phyloP scores from a whole-genome alignment of 257 asterid genomes.

The Fraxinus cuspidata region DNA sequence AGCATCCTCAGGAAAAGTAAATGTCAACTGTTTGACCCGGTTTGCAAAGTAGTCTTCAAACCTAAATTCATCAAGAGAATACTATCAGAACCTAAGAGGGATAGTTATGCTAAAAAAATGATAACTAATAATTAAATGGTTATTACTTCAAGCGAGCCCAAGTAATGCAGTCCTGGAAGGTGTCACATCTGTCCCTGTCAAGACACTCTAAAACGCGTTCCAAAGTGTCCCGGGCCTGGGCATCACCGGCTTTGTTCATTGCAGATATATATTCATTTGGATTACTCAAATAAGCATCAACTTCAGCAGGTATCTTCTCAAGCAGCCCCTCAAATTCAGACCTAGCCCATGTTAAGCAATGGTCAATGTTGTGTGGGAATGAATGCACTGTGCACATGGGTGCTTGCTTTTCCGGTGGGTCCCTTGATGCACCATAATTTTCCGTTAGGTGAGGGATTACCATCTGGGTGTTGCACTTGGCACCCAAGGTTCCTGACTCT shows the following conservation, averaged over 20 bases:
- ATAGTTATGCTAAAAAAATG: not conserved
- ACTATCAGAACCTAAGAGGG: not conserved
- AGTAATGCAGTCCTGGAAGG: constrained; percentile 46
- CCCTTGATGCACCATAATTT: constrained; percentile 52
- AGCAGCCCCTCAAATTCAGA: constrained; percentile 53
- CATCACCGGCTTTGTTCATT: constrained; percentile 50
- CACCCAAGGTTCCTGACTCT: constrained; percentile 52
- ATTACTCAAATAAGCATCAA: constrained; percentile 35
- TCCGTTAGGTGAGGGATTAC: constrained; percentile 50
- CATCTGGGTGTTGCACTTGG: constrained; percentile 56
- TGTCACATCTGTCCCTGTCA: constrained; percentile 40
- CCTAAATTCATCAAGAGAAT: constrained; percentile 28
- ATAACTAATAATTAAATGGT: not conserved
- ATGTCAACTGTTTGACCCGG: constrained; percentile 45
- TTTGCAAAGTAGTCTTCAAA: constrained; percentile 46
- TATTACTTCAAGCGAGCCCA: constrained; percentile 50
- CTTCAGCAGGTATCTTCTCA: constrained; percentile 48
- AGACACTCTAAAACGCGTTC: constrained; percentile 45
- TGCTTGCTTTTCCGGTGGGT: constrained; percentile 54
- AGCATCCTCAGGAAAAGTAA: constrained; percentile 51
- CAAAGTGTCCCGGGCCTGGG: constrained; percentile 49
- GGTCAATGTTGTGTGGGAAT: constrained; percentile 51
- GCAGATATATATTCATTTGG: constrained; percentile 43
- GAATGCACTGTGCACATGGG: constrained; percentile 53
- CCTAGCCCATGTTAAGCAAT: constrained; percentile 55